Base-by-base conservation (phyloP, 2,329 filamentous ascomycete genomes). In the Paecilomyces niveus region DNA sequence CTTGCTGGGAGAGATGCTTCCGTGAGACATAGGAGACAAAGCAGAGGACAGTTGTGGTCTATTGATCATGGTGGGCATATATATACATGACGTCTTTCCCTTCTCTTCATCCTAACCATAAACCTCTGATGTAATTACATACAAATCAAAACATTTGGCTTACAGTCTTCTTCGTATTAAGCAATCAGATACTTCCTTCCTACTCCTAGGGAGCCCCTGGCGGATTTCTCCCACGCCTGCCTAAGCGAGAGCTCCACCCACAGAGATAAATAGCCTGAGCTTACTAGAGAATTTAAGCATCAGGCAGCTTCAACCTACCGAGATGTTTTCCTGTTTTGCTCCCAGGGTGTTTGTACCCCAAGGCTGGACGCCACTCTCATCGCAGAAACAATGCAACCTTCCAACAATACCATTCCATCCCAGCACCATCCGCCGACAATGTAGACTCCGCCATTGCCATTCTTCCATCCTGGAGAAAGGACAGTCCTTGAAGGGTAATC, bases 321-420 rank as follows among this genome's bases (percentile, higher is more conserved):
- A n/a, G n/a, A n/a, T n/a, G n/a, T 45, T 18, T 1, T 45, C n/a
- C 15, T 45, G 2, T 7, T 18, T 18, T 21, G 15, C 39, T 45
- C 66, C 73, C 73, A 76, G 2, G 73, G 72, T 5, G 73, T 68
- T n/a, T 71, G 64, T 4, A 85, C 79, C 6, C 72, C 81, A 64
- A 86, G 77, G 11, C 76, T 78, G n/a, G 71, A 63, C 0, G 83
- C 84, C 52, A 86, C 74, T 33, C 78, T 74, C 76, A 83, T 82
- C 1, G 84, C 83, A 7, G 83, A 85, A 1, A 83, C 76, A 2
- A 86, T 73, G 57, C 84, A 87, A 1, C 84, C 84, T 66, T 86
- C 84, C 3, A 86, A 68, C 15, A 86, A 63, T 1, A 86, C 83
- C 83, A 86, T 83, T 2, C 84, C 84, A 67, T 86, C 84, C 83